Evolutionary conservation across 2,329 filamentous ascomycete genomes (phyloP).

Genomic region (Cladosporium sp.): DNA sequence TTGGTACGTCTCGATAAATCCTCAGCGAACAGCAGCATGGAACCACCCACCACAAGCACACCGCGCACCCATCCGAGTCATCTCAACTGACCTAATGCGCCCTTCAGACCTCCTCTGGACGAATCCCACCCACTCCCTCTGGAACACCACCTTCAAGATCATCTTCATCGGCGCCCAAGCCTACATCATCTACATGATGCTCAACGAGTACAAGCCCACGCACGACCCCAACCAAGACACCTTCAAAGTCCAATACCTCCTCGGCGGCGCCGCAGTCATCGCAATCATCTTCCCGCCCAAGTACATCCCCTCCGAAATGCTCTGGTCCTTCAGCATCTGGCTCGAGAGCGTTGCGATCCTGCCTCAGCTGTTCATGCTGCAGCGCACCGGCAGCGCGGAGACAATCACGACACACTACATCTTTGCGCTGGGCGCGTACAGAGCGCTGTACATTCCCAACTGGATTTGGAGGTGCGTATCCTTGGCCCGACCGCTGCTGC

Average conservation of each 20-base stretch:
- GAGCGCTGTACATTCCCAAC: slow-evolving; percentile 95
- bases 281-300: slow-evolving; percentile 80
- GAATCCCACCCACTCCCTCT: slow-evolving; percentile 58
- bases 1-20: slow-evolving; percentile 42
- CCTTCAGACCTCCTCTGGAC: slow-evolving; percentile 76
- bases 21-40: background rate
- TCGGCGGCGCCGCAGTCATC: slow-evolving; percentile 73
- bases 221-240: slow-evolving; percentile 97
- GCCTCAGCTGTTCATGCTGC: slow-evolving; percentile 96
- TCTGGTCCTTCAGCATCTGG: slow-evolving; percentile 99
- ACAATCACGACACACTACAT: slow-evolving; percentile 99
- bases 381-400: slow-evolving; percentile 94
- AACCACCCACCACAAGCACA: no score
- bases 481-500: background rate
- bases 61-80: background rate
- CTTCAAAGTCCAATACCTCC: slow-evolving; percentile 92
- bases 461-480: slow-evolving; percentile 69
- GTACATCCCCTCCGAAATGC: slow-evolving; percentile 75
- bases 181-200: slow-evolving; percentile 98
- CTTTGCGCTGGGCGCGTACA: slow-evolving; percentile 85
- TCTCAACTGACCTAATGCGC: slow-evolving; percentile 14
- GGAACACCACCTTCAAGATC: slow-evolving; percentile 95
- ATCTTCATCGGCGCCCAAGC: slow-evolving; percentile 85
- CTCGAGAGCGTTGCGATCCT: slow-evolving; percentile 94
- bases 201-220: slow-evolving; percentile 93